Percentiles rank a stretch among this genome's conserved stretches.
These are phyloP conservation scores for Mallotus nudiflorus DNA, from an alignment of 345 rosid genomes.

Conservation along the genomic window DNA sequence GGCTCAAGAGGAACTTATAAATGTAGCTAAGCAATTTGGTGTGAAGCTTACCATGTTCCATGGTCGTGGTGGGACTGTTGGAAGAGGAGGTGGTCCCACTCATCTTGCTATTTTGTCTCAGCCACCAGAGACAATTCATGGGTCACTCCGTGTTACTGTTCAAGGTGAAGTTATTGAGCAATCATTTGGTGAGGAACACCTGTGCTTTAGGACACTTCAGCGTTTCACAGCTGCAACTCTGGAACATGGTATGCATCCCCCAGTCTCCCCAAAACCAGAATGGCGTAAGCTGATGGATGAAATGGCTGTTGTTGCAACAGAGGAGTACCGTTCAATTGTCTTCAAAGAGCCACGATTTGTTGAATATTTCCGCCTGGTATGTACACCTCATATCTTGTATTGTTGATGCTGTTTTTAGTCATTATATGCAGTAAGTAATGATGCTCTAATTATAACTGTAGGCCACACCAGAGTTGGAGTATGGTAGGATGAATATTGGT, in stretches of 20 bases:
- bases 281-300: constrained; percentile 89
- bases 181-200: constrained; percentile 92
- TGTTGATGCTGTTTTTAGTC: not conserved
- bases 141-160: constrained; percentile 90
- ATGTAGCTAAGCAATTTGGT: constrained; percentile 78
- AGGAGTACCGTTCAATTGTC: constrained; percentile 83
- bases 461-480: constrained; percentile 99
- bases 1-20: constrained; percentile 96
- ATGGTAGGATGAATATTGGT: constrained; percentile 98
- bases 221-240: constrained; percentile 97
- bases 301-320: constrained; percentile 94
- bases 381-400: constrained; percentile 24
- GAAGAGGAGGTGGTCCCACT: constrained; percentile 99
- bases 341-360: constrained; percentile 92
- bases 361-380: constrained; percentile 94
- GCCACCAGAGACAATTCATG: constrained; percentile 98
- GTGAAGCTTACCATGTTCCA: constrained; percentile 98
- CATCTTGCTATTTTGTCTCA: constrained; percentile 99
- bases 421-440: constrained; percentile 10
- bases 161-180: constrained; percentile 98
- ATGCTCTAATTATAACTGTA: constrained; percentile 31
- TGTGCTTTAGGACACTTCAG: constrained; percentile 92
- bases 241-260: constrained; percentile 96
- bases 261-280: constrained; percentile 88
- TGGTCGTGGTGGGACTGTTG: constrained; percentile 99